A percentile compares a stretch with the other conserved stretches of the same genome.
These are phyloP conservation scores for Fraxinus nigra DNA, from an alignment of 305 asterid species.

Conservation along the genomic window DNA sequence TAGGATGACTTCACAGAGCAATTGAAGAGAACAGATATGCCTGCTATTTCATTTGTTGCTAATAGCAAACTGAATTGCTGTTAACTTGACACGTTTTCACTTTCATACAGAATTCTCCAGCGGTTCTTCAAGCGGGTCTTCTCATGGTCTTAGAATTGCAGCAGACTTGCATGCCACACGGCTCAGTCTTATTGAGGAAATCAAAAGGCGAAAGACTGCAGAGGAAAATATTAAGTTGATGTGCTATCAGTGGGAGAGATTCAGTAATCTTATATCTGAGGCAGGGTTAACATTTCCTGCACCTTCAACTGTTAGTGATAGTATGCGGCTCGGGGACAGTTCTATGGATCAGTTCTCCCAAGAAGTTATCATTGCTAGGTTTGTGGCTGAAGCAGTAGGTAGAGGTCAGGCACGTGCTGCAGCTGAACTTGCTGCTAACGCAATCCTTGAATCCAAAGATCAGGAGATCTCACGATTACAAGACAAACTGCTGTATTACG, in stretches of 20 bases:
- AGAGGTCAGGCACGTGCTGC: slow-evolving; percentile 66
- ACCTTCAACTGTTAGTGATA: slow-evolving; percentile 41
- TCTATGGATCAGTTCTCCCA: slow-evolving; percentile 46
- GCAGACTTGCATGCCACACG: slow-evolving; percentile 43
- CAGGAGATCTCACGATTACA: slow-evolving; percentile 70
- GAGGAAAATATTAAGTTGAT: slow-evolving; percentile 54
- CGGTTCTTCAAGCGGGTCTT: slow-evolving; percentile 36
- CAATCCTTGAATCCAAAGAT: slow-evolving; percentile 59
- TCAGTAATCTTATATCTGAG: slow-evolving; percentile 46
- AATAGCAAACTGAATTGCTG: neutral
- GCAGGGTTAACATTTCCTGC: slow-evolving; percentile 67
- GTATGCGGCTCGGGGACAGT: slow-evolving; percentile 31
- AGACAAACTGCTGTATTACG: slow-evolving; percentile 72
- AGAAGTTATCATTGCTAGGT: slow-evolving; percentile 53
- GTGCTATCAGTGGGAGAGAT: slow-evolving; percentile 65
- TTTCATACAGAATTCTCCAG: slow-evolving; percentile 51
- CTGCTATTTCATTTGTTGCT: neutral
- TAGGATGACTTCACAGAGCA: neutral
- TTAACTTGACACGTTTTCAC: neutral
- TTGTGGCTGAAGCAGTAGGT: slow-evolving; percentile 71
- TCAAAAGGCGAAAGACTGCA: slow-evolving; percentile 56
- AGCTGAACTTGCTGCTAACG: slow-evolving; percentile 61
- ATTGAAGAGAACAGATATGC: neutral
- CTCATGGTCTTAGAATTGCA: slow-evolving; percentile 31
- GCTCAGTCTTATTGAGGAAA: slow-evolving; percentile 57